Percentiles rank a stretch among this genome's conserved stretches.
phyloP scores from a whole-genome alignment of 2,329 filamentous ascomycete genomes.

The Cladophialophora bantiana region DNA sequence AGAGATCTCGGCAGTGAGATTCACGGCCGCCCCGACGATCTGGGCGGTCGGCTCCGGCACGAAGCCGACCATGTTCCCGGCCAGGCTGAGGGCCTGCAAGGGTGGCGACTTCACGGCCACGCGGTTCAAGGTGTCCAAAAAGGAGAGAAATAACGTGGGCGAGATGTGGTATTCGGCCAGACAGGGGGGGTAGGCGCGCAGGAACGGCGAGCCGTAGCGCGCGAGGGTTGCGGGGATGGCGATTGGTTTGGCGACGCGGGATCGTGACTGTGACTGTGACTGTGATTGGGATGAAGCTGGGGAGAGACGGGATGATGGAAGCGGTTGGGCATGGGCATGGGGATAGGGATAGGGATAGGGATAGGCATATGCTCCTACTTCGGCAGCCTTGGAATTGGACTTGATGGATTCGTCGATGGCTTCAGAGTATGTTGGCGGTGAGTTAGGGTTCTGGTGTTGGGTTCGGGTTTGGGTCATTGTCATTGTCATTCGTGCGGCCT shows the following conservation, averaged over 20 bases:
- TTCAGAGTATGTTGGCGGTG: not conserved
- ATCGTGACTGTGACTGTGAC: not conserved
- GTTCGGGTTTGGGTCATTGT: not conserved
- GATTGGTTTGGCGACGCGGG: constrained; percentile 17
- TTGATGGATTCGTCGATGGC: not conserved
- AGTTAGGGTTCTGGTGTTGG: not conserved
- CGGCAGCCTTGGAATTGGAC: not conserved
- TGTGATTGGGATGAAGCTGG: not conserved
- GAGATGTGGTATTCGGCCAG: constrained; percentile 56
- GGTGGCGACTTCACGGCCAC: constrained; percentile 41
- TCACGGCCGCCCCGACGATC: constrained; percentile 41
- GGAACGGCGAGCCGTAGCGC: constrained; percentile 19
- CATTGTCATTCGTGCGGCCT: not conserved
- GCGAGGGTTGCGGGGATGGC: constrained; percentile 21
- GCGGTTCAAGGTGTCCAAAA: constrained; percentile 43
- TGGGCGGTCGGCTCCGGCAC: constrained; percentile 41
- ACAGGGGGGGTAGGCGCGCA: constrained; percentile 24
- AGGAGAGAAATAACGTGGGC: constrained; percentile 46
- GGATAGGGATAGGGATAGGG: not conserved
- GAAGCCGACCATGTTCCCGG: constrained; percentile 40
- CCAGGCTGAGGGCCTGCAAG: constrained; percentile 42
- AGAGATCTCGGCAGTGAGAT: constrained; percentile 39
- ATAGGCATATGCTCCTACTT: not conserved
- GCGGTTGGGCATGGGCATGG: not conserved
- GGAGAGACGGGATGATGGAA: not conserved